Evolutionary conservation across 208 protist species (phyloP), one percentile per base, ranked within the genome.

Genomic region (Trypanosomatidae sp.): DNA sequence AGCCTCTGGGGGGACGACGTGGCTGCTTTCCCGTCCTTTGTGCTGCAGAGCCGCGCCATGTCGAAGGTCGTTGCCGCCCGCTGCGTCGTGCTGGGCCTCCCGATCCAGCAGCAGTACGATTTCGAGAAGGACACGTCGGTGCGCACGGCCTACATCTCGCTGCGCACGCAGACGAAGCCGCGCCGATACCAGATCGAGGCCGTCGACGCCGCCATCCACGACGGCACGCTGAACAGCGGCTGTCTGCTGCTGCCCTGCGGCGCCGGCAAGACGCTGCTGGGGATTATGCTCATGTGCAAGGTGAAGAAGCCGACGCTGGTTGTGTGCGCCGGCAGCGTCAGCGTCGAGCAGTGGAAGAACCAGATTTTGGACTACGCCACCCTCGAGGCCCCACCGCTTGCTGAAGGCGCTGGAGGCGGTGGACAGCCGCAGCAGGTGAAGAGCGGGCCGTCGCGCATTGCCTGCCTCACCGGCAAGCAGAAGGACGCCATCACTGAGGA

Each of bases 221-320:
- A 87, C 25, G 88, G 90, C 12, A 82, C 74, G 33, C 74, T 96
- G 30, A 85, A 85, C 66, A 98, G 92, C 80, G 99, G 99, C n/a
- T 98, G 99, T 52, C 97, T 99, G 59, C 97, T 99, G n/a, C 91
- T 99, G 6, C 99, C 99, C 8, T 99, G 99, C 87, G 99, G 99
- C 36, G 98, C 99, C 9, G 99, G 99, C 28, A 99, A 99, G 89
- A 99, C 99, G 15, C 89, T 99, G 17, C 95, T 99, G 17, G 99
- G 99, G 30, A 98, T 99, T 36, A 98, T 99, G 69, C 92, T 99
- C 1, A 86, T 96, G 41, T 94, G 84, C 68, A 98, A 98, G 39
- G 93, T 99, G 53, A 98, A 98, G 68, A 98, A 99, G 69, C 89
- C 88, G 17, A 96, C 92, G 10, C 76, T 99, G 0, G 91, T 99